Evolutionary conservation across 768 basidiomycete genomes (phyloP).

Genomic region (Russula emetica): DNA sequence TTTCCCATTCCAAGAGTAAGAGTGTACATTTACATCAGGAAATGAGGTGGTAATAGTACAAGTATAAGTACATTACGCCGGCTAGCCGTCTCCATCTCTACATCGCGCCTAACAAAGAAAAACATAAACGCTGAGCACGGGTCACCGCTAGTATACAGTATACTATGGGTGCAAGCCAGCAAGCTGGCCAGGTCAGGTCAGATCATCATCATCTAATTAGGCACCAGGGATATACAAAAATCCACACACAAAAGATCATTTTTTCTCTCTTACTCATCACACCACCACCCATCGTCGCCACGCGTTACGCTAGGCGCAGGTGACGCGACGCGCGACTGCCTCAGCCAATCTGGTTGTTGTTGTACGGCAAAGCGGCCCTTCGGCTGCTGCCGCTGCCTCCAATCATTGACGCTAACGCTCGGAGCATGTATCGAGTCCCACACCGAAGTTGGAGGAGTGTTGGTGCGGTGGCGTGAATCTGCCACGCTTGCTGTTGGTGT

Average conservation of each 20-base stretch:
- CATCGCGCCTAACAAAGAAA: too few relatives aligned
- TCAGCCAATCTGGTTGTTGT: conserved; percentile 29
- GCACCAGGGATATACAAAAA: too few relatives aligned
- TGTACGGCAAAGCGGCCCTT: not conserved
- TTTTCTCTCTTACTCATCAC: conserved; percentile 43
- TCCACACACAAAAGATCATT: not conserved
- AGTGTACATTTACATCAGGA: too few relatives aligned
- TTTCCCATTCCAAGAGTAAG: too few relatives aligned
- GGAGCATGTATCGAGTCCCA: conserved; percentile 69
- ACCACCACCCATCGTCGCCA: conserved; percentile 79
- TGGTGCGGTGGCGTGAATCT: conserved; percentile 35
- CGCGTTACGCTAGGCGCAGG: conserved; percentile 74
- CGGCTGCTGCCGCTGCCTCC: conserved; percentile 25
- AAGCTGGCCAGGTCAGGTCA: not conserved
- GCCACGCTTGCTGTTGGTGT: conserved; percentile 45
- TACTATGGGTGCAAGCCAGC: not conserved
- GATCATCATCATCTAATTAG: not conserved
- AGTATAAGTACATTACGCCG: too few relatives aligned
- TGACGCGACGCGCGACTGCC: conserved; percentile 46
- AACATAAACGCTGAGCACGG: too few relatives aligned
- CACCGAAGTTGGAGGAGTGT: conserved; percentile 57
- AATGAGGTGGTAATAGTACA: too few relatives aligned
- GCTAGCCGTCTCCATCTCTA: too few relatives aligned
- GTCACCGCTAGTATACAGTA: too few relatives aligned
- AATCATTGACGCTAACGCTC: not conserved